These are phyloP conservation scores for Diutina catenulata DNA, from an alignment of 1,139 yeast species.

Conservation along the genomic window DNA sequence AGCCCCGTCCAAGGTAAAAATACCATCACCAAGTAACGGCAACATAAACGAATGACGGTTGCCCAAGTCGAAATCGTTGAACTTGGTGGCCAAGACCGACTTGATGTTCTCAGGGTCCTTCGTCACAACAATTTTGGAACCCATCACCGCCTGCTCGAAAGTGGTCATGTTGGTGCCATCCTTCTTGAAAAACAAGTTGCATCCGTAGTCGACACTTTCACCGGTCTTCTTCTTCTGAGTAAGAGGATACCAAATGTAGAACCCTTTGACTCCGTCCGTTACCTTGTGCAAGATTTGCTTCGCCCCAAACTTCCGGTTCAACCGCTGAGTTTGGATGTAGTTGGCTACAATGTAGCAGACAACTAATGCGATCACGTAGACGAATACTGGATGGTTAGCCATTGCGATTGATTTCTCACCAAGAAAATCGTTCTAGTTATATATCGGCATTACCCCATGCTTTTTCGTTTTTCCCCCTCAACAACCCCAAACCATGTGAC, in stretches of 20 bases:
- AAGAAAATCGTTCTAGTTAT: too few relatives aligned
- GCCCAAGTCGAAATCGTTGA: constrained; percentile 31
- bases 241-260: constrained; percentile 1
- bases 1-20: constrained; percentile 24
- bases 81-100: constrained; percentile 17
- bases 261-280: background rate
- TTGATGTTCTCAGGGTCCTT: constrained; percentile 25
- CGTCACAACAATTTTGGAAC: background rate
- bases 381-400: too few relatives aligned
- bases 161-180: too few relatives aligned
- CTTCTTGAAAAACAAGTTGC: background rate
- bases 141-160: background rate
- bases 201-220: background rate
- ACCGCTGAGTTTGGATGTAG: background rate
- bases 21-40: constrained; percentile 44
- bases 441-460: too few relatives aligned
- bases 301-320: background rate
- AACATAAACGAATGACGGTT: constrained; percentile 28
- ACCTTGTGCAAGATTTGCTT: background rate
- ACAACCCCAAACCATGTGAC: too few relatives aligned
- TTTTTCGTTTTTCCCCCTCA: too few relatives aligned
- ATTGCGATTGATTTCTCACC: too few relatives aligned
- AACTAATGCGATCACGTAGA: too few relatives aligned
- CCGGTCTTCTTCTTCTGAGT: background rate
- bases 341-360: too few relatives aligned